Base-by-base conservation (phyloP, 2,329 filamentous ascomycete species). In the Nigrospora oryzae region DNA sequence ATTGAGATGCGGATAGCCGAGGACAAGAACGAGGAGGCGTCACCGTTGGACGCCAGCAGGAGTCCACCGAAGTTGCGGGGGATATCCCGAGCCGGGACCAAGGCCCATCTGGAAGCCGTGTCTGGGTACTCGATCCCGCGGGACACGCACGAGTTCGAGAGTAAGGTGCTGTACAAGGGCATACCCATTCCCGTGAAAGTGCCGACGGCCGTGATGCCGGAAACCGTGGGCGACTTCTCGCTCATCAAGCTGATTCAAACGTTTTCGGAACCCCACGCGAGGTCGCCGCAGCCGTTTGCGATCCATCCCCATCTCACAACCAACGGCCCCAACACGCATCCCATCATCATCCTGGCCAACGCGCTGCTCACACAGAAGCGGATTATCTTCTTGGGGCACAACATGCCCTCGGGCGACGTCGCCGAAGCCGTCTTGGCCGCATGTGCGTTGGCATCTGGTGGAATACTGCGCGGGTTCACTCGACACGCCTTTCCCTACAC, bases 371-470 rank as follows among this genome's bases (percentile, higher is more conserved):
- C 93, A 0, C 91, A 98, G 61, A 98, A 98, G 67, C 83, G 93
- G 43, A 81, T 98, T 57, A 90, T 98, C 48, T 98, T 98, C 63
- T 73, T 98, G 7, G 93, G 93, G 3, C 86, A 98, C 69, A 95
- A 95, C 58, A 83, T 91, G 63, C 91, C 93, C 1, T 96, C 93
- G 1, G 89, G 90, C 17, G 90, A 96, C 60, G 93, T 98, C 23
- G 93, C 93, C 2, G 91, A 98, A 68, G 91, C 93, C n/a, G 93
- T 98, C 3, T 76, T 98, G 10, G 93, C 89, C n/a, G 90, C 93
- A 2, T 98, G 93, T 63, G 89, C 93, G 11, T 75, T 98, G 39
- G 91, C 86, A 13, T 96, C 90, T 12, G 93, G 93, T 16, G 91
- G 93, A 6, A 73, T 95, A n/a, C 71, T 98, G 33, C 79, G 90